phyloP scores from a whole-genome alignment of 352 stramenopile species.

The Phytophthora quininea region DNA sequence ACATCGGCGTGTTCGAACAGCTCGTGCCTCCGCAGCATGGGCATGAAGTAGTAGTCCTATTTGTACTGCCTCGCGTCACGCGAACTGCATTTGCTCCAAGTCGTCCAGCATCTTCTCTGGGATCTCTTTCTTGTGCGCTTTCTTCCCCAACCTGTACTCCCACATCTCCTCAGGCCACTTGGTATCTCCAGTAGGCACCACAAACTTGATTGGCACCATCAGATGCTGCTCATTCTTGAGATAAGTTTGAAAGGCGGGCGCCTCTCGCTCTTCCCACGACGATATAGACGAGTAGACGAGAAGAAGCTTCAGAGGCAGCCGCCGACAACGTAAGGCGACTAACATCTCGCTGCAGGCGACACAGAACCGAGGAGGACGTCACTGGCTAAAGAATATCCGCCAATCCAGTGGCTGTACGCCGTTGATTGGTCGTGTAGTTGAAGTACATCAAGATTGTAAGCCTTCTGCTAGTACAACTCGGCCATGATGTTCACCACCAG shows the following conservation, averaged over 20 bases:
- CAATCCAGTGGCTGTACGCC: too few relatives aligned
- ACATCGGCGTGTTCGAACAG: constrained; percentile 45
- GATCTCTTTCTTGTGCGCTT: not conserved
- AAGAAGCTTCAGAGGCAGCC: not conserved
- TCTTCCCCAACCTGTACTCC: constrained; percentile 15
- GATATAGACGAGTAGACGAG: not conserved
- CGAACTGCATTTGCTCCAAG: constrained; percentile 14
- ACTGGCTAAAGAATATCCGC: not conserved
- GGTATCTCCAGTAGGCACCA: constrained; percentile 4
- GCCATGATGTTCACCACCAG: constrained; percentile 94
- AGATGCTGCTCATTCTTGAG: constrained; percentile 7
- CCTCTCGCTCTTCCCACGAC: not conserved
- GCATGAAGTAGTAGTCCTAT: constrained; percentile 19
- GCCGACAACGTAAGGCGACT: too few relatives aligned
- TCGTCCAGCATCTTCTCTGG: not conserved
- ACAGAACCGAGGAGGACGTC: not conserved
- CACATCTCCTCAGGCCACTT: constrained; percentile 2
- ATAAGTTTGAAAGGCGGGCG: constrained; percentile 13
- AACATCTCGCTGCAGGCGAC: not conserved
- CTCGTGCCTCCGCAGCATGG: constrained; percentile 6
- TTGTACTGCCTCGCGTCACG: constrained; percentile 9
- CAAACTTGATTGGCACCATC: constrained; percentile 12
- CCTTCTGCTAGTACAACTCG: constrained; percentile 79
- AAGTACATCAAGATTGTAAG: too few relatives aligned
- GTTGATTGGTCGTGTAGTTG: too few relatives aligned